Conservation (phyloP, 345 rosid species). For the Acer campestre region DNA sequence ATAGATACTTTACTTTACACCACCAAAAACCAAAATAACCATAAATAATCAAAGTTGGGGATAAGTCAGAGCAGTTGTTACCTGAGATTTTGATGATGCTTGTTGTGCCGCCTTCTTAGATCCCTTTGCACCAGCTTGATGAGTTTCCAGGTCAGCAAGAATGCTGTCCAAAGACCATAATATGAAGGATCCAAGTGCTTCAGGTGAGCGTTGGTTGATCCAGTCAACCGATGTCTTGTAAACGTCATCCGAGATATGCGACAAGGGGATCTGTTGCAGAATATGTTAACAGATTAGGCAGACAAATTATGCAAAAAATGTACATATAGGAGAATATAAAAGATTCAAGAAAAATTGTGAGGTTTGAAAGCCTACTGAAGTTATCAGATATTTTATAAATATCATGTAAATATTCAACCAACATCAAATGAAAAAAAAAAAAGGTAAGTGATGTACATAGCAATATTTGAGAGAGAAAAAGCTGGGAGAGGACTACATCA, state of each 20-base stretch:
- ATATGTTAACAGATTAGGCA: slow-evolving; percentile 13
- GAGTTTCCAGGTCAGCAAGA: slow-evolving; percentile 56
- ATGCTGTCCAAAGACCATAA: slow-evolving; percentile 69
- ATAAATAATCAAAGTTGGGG: not conserved
- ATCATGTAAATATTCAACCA: not conserved
- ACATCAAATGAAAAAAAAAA: not conserved
- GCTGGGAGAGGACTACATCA: not conserved
- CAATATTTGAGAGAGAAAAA: not conserved
- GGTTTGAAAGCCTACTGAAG: not conserved
- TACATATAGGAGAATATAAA: not conserved
- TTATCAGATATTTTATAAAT: not conserved
- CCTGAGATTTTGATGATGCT: slow-evolving; percentile 67
- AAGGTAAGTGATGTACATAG: not conserved
- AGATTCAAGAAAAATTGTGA: not conserved
- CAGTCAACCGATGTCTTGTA: slow-evolving; percentile 72
- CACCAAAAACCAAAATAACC: not conserved
- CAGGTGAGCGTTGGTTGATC: slow-evolving; percentile 62
- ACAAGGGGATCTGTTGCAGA: slow-evolving; percentile 55
- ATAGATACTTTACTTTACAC: not conserved
- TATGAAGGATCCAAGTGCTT: slow-evolving; percentile 60
- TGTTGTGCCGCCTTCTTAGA: slow-evolving; percentile 59
- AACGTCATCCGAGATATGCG: slow-evolving; percentile 63
- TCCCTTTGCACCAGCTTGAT: slow-evolving; percentile 51
- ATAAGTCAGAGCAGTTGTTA: slow-evolving; percentile 18
- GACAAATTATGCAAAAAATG: not conserved